Percentiles rank a stretch among this genome's conserved stretches.
phyloP scores from a whole-genome alignment of 805 yeast genomes.

The Isabelozyma gotoi region DNA sequence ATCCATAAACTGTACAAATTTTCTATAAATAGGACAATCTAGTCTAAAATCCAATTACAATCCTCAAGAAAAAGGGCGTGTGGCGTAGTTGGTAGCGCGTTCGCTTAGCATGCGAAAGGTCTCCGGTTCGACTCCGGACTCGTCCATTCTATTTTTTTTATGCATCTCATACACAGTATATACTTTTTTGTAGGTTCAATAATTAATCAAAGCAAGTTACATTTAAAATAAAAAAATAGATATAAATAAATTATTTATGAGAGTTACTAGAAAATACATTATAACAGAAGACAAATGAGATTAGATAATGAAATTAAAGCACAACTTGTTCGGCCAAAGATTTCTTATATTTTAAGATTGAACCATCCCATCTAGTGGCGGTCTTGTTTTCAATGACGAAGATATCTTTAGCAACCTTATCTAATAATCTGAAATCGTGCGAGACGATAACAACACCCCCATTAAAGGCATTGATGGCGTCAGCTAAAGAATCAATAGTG shows the following conservation, averaged over 20 bases:
- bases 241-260: background rate
- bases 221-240: no score
- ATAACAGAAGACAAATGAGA: background rate
- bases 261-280: background rate
- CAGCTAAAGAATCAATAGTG: conserved; percentile 96
- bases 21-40: no score
- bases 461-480: conserved; percentile 88
- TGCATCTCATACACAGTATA: no score
- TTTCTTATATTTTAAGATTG: conserved; percentile 89
- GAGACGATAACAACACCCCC: conserved; percentile 99
- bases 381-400: conserved; percentile 94
- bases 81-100: conserved; percentile 40
- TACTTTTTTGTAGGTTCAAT: no score
- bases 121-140: conserved; percentile 29
- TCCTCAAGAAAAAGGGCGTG: conserved; percentile 9
- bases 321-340: conserved; percentile 90
- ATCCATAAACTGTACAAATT: no score
- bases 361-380: conserved; percentile 95
- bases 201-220: no score
- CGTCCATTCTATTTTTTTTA: conserved; percentile 2
- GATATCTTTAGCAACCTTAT: conserved; percentile 96
- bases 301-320: conserved; percentile 31
- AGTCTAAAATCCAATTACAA: no score
- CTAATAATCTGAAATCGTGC: conserved; percentile 97
- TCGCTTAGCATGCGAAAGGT: conserved; percentile 39